Evolutionary conservation across 768 basidiomycete species (phyloP).

Genomic region (Podaxis sp.): DNA sequence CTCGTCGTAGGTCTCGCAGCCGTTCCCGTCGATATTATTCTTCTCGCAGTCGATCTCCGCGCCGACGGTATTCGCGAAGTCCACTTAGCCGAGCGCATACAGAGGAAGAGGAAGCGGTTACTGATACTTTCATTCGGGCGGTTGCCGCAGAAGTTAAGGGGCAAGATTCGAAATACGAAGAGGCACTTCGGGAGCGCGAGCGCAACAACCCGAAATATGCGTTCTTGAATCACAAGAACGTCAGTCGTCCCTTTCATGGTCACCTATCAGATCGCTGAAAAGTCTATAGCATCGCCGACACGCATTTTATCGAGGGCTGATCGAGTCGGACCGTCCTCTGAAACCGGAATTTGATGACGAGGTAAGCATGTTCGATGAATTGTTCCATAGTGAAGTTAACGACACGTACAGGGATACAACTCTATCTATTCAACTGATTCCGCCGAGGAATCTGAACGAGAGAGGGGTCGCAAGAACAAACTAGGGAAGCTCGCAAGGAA

Average conservation of each 20-base stretch:
- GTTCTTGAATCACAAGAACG: constrained; percentile 64
- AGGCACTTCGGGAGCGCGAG: constrained; percentile 72
- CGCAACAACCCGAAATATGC: constrained; percentile 77
- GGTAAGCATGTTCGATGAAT: constrained; percentile 31
- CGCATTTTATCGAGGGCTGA: constrained; percentile 66
- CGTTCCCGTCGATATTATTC: constrained; percentile 30
- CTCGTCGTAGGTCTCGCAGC: constrained; percentile 31
- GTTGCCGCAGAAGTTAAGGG: constrained; percentile 85
- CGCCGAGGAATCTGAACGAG: constrained; percentile 90
- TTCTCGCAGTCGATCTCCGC: constrained; percentile 48
- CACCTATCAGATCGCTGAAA: constrained; percentile 8
- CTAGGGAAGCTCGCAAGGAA: constrained; percentile 79
- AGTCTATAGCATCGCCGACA: constrained; percentile 62
- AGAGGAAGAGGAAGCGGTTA: constrained; percentile 68
- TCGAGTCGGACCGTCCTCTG: constrained; percentile 52
- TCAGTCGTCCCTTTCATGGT: constrained; percentile 28
- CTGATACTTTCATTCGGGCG: constrained; percentile 82
- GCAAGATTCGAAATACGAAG: constrained; percentile 76
- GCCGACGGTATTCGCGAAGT: constrained; percentile 49
- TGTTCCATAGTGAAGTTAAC: neutral
- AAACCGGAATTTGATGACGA: constrained; percentile 84
- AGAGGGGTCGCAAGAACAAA: constrained; percentile 71
- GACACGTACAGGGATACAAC: constrained; percentile 65
- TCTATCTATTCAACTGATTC: constrained; percentile 91
- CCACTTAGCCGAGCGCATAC: constrained; percentile 38